Base-by-base conservation (phyloP, 1,284 basidiomycete species). In the Malassezia nana region DNA sequence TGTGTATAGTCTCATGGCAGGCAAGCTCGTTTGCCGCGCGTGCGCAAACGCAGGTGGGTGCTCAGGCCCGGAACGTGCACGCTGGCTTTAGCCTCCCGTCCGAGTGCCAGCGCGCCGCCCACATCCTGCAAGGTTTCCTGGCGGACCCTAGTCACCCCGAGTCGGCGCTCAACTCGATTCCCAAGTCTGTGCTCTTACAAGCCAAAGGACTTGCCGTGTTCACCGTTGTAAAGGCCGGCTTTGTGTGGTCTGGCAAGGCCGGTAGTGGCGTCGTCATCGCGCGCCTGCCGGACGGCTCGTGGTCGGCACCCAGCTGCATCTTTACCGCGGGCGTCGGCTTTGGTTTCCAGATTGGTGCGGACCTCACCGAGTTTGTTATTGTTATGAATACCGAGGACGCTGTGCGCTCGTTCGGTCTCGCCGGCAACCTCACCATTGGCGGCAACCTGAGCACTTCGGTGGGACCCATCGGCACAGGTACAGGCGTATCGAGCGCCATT, bases 361-460 rank as follows among this genome's bases (percentile, higher is more conserved):
- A 80, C 51, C 59, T 79, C 18, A 79, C 78, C 22, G 79, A 80
- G 54, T 81, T 81, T 41, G 80, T 82, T 25, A 84, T 98, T 71
- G 89, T 98, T 25, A 84, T 98, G 75, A 96, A 96, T 79, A 87
- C 84, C 60, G 87, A 94, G 62, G 92, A 96, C 59, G 91, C 92
- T 22, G 89, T 98, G 43, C 82, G 84, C 43, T 89, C 94, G 4
- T 98, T 98, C 78, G 88, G 89, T 0, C 80, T 89, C 56, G 89
- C 89, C 18, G 94, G 94, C 4, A 98, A 98, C 74, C 81, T 98
- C 22, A 96, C 92, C 4, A 86, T 99, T 51, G 92, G 94, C 3
- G 80, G 80, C 59, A 63, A 67, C 50, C 66, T 76, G 12, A 59
- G 53, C 15, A 66, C 68, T 6, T 62, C 69, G 0, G 67, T 64